Conservation (phyloP, 2,329 filamentous ascomycete genomes). For the Pseudogymnoascus sp. region DNA sequence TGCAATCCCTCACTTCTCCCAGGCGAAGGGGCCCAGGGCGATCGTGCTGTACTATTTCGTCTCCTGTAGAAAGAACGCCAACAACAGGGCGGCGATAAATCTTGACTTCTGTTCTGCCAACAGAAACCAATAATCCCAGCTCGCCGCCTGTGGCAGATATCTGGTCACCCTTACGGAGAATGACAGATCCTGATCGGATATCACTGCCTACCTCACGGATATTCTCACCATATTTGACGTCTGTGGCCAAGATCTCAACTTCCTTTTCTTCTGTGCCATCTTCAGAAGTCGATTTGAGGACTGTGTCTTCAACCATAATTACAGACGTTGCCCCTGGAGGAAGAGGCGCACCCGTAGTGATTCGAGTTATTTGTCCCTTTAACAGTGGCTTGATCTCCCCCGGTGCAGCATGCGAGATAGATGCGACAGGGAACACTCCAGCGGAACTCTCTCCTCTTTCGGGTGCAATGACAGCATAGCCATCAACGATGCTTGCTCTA, state of each 20-base stretch:
- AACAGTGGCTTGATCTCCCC: slow-evolving; percentile 56
- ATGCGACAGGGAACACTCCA: slow-evolving; percentile 76
- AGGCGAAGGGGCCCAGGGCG: slow-evolving; percentile 52
- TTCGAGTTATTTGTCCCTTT: slow-evolving; percentile 71
- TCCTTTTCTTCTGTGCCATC: slow-evolving; percentile 79
- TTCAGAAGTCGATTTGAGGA: slow-evolving; percentile 63
- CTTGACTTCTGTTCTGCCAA: slow-evolving; percentile 62
- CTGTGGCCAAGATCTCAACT: slow-evolving; percentile 74
- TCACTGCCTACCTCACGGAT: slow-evolving; percentile 88
- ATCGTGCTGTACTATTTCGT: slow-evolving; percentile 78
- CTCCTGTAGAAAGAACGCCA: slow-evolving; percentile 85
- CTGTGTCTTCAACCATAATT: slow-evolving; percentile 93
- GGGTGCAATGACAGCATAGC: slow-evolving; percentile 74
- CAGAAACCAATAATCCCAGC: slow-evolving; percentile 79
- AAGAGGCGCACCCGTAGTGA: slow-evolving; percentile 89
- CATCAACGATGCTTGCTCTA: slow-evolving; percentile 91
- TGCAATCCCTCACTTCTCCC: slow-evolving; percentile 90
- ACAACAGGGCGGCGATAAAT: slow-evolving; percentile 71
- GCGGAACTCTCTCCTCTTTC: slow-evolving; percentile 52
- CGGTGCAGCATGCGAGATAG: slow-evolving; percentile 77
- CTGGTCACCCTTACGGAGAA: slow-evolving; percentile 70
- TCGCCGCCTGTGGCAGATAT: slow-evolving; percentile 84
- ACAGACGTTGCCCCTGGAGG: slow-evolving; percentile 84
- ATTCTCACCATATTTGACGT: slow-evolving; percentile 72
- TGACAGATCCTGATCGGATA: slow-evolving; percentile 56